Percentiles rank a stretch among this genome's conserved stretches.
Conservation (phyloP, 768 basidiomycete genomes). For the Tylopilus balloui region DNA sequence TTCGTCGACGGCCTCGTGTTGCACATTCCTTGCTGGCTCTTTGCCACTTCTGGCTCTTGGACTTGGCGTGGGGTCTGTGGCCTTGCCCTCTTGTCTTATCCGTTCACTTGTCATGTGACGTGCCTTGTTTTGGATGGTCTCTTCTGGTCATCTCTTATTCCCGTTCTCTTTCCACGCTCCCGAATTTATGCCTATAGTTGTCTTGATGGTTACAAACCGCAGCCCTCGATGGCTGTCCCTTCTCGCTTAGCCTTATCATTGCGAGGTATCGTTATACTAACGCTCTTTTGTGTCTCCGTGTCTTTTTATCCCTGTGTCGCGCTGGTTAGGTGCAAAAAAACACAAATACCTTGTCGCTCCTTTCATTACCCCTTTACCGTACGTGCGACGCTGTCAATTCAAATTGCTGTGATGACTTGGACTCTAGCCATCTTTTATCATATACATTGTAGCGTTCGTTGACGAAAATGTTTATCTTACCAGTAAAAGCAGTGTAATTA, state of each 20-base stretch:
- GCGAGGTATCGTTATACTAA: conserved; percentile 23
- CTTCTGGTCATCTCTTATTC: neutral
- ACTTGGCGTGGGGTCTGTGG: conserved; percentile 12
- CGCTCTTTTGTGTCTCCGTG: conserved; percentile 20
- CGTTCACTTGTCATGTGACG: conserved; percentile 11
- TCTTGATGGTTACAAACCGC: conserved; percentile 10
- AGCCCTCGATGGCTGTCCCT: conserved; percentile 8
- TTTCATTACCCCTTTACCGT: neutral
- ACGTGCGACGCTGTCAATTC: neutral
- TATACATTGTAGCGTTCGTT: neutral
- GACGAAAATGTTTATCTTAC: neutral
- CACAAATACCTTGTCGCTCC: conserved; percentile 10
- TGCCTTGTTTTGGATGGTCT: conserved; percentile 14
- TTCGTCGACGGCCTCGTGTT: conserved; percentile 8
- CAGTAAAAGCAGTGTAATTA: neutral
- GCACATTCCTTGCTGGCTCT: conserved; percentile 9
- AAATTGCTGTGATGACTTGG: neutral
- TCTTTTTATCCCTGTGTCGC: conserved; percentile 7
- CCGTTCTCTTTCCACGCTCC: conserved; percentile 1
- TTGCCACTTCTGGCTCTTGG: conserved; percentile 10
- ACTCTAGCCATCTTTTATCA: neutral
- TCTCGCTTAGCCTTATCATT: conserved; percentile 11
- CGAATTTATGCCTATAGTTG: conserved; percentile 13
- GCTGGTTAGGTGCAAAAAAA: conserved; percentile 12
- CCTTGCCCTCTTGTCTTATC: conserved; percentile 9